phyloP scores from a whole-genome alignment of 768 basidiomycete species.

The Cystofilobasidium ferigula region DNA sequence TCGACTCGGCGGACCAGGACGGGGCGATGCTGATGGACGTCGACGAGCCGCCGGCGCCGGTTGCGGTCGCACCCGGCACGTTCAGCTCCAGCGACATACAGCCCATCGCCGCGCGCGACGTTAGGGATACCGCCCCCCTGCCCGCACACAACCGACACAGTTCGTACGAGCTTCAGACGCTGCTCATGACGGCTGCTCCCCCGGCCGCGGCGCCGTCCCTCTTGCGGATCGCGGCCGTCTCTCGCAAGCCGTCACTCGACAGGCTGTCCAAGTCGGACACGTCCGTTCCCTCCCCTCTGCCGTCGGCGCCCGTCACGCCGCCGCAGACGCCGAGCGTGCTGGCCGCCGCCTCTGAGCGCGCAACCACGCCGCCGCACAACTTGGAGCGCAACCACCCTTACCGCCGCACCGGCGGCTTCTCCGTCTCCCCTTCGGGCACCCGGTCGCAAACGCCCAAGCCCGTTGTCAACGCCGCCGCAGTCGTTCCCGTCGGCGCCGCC shows the following conservation, averaged over 20 bases:
- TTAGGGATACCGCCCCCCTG: no score
- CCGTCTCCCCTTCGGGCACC: background rate
- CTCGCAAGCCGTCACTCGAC: background rate
- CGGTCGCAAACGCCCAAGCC: no score
- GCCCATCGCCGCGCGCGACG: no score
- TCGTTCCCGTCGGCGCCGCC: background rate
- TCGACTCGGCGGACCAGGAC: background rate
- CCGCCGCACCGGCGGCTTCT: background rate
- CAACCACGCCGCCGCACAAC: background rate
- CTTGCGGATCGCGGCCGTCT: background rate
- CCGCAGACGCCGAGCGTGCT: background rate
- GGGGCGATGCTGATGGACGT: background rate
- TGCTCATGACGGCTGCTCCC: background rate
- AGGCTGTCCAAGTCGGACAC: background rate
- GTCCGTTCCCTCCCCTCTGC: background rate
- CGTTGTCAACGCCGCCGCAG: background rate
- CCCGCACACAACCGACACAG: background rate
- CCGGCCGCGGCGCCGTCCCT: background rate
- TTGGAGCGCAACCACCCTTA: background rate
- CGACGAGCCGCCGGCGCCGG: background rate
- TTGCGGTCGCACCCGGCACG: no score
- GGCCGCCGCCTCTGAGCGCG: background rate
- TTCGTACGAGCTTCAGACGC: background rate
- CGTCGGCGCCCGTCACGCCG: background rate
- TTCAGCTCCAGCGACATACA: no score